Percentiles rank a stretch among this genome's conserved stretches.
Conservation (phyloP, 768 basidiomycete species). For the Leccinum variicolor region DNA sequence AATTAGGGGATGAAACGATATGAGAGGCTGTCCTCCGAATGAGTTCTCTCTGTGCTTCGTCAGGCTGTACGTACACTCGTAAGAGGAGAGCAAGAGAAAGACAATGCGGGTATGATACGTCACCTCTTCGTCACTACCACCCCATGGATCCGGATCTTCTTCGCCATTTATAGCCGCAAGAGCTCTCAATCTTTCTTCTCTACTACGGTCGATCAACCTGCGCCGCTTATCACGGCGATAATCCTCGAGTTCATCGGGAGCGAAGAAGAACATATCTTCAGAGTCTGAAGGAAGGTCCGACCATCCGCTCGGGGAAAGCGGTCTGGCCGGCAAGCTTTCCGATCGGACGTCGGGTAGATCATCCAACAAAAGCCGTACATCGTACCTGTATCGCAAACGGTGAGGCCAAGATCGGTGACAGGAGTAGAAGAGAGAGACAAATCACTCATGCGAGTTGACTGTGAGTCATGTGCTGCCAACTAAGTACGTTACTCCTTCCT, state of each 20-base stretch:
- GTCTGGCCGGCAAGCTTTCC: constrained; percentile 4
- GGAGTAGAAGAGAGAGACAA: constrained; percentile 17
- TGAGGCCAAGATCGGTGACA: constrained; percentile 17
- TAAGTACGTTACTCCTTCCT: constrained; percentile 8
- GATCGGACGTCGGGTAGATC: constrained; percentile 30
- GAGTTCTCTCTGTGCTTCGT: constrained; percentile 54
- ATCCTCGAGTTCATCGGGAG: constrained; percentile 61
- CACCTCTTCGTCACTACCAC: constrained; percentile 71
- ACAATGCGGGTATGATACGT: neutral
- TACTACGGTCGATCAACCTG: constrained; percentile 50
- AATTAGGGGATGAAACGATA: constrained; percentile 66
- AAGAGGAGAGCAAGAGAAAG: constrained; percentile 4
- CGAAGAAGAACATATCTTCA: constrained; percentile 83
- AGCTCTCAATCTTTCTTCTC: constrained; percentile 66
- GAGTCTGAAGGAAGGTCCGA: constrained; percentile 81
- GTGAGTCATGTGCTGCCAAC: constrained; percentile 4
- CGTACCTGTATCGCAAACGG: constrained; percentile 53
- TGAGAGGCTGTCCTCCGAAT: constrained; percentile 77
- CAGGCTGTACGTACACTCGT: constrained; percentile 42
- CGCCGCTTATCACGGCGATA: constrained; percentile 67
- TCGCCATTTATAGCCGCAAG: constrained; percentile 43
- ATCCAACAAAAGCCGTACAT: constrained; percentile 73
- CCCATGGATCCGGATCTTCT: constrained; percentile 52
- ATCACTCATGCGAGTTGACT: constrained; percentile 1
- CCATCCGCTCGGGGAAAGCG: constrained; percentile 65